Evolutionary conservation across 305 asterid species (phyloP), one percentile per base, ranked within the genome.

Genomic region (Ilex paraguariensis): DNA sequence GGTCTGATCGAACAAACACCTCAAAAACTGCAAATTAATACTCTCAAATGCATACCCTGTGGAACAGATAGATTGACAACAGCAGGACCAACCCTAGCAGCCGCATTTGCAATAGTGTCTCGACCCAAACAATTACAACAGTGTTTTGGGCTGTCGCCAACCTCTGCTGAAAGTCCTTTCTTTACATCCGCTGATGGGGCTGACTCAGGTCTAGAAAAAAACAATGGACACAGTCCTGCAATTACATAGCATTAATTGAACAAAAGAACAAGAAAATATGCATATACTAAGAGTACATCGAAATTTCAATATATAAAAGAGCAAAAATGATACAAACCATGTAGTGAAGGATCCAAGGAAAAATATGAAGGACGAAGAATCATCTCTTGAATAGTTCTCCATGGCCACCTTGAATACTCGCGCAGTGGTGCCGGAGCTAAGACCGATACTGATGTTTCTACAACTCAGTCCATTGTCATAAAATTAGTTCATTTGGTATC

Each of bases 61-160:
- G 93, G 82, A 62, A 83, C 88, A 5, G 95, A 81, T 75, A 91
- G 73, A 79, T 91, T 83, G 56, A 91, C 98, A 70, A 91, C 95
- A 63, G 96, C 90, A 70, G 98, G 98, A 61, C 86, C 91, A 63
- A 81, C 78, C 70, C 77, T 83, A 17, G 91, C 88, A 64, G 94
- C 95, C 63, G 95, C 98, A 79, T 88, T 86, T 15, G 96, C 90
- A 77, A 91, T 75, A 54, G 94, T 78, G 76, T 88, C 95, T 4
- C 90, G 85, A 44, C 91, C 90, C 59, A 91, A 75, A 67, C 91
- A 88, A 66, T 80, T 84, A 77, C 96, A 86, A 56, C 76, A 76
- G 65, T 71, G 87, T 54, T 59, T 74, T 5, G 85, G 79, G 66
- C 68, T 49, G 64, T 77, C 72, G 6, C 71, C 79, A 53, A 59